phyloP scores from a whole-genome alignment of 768 basidiomycete species.

The Tylopilus intermedius region DNA sequence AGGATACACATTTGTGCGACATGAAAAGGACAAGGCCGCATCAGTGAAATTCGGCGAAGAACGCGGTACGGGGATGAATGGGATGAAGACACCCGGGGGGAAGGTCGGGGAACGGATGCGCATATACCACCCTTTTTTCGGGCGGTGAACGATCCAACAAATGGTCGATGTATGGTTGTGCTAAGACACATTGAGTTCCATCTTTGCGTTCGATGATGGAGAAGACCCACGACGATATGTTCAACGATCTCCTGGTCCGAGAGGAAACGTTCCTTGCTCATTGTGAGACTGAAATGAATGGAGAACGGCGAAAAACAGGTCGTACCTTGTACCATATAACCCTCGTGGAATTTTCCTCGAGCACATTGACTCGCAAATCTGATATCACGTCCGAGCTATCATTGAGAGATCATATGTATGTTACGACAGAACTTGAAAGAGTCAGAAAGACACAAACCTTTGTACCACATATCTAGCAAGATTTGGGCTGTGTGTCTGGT shows the following conservation, averaged over 20 bases:
- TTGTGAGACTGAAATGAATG: constrained; percentile 8
- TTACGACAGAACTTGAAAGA: background rate
- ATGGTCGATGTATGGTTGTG: constrained; percentile 64
- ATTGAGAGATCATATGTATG: background rate
- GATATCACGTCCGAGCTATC: constrained; percentile 68
- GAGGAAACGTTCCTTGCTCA: constrained; percentile 63
- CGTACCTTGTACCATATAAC: constrained; percentile 74
- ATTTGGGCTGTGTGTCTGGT: constrained; percentile 25
- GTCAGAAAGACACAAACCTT: constrained; percentile 17
- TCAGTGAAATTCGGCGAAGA: constrained; percentile 45
- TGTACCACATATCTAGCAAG: constrained; percentile 30
- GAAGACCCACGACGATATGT: constrained; percentile 55
- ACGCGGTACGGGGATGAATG: constrained; percentile 46
- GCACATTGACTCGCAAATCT: constrained; percentile 63
- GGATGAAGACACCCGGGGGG: constrained; percentile 55
- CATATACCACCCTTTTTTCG: constrained; percentile 82
- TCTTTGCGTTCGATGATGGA: background rate
- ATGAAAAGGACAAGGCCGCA: constrained; percentile 48
- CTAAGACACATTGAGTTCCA: constrained; percentile 29
- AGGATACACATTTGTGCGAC: constrained; percentile 41
- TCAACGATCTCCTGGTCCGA: constrained; percentile 73
- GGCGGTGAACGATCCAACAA: constrained; percentile 74
- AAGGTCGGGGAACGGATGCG: constrained; percentile 68
- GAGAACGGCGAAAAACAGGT: background rate
- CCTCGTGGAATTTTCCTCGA: constrained; percentile 49